Percentiles rank a stretch among this genome's conserved stretches.
Conservation (phyloP, 495 filamentous ascomycete species). For the Penicillium daleae region DNA sequence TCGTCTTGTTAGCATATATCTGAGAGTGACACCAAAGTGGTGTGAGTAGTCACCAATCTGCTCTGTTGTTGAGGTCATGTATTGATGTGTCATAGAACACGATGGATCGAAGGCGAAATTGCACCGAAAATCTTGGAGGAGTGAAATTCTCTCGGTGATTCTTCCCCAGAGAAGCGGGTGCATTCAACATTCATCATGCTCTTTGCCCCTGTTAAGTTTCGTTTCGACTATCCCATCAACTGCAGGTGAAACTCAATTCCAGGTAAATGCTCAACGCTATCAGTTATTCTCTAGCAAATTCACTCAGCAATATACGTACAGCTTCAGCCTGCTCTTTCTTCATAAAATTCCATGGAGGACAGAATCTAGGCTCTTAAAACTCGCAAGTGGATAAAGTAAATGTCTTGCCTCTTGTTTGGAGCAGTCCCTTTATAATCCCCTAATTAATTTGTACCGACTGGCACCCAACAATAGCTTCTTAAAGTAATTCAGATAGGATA, state of each 20-base stretch:
- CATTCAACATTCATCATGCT: not conserved
- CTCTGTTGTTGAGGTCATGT: not conserved
- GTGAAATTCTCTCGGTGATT: not conserved
- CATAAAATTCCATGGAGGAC: not conserved
- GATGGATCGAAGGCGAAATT: not conserved
- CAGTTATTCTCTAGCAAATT: not conserved
- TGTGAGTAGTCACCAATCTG: too few species aligned
- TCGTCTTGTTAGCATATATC: slow-evolving; percentile 5
- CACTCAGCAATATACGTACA: not conserved
- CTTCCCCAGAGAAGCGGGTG: not conserved
- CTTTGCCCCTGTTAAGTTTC: not conserved
- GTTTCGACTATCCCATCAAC: not conserved
- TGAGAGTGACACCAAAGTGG: too few species aligned
- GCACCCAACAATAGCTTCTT: too few species aligned
- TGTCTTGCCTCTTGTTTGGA: too few species aligned
- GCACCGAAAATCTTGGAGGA: not conserved
- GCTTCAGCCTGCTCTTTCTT: not conserved
- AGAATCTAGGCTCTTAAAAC: too few species aligned
- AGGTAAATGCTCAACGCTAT: not conserved
- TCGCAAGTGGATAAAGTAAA: too few species aligned
- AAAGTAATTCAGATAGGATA: too few species aligned
- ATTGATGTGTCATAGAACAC: not conserved
- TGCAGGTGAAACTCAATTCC: not conserved
- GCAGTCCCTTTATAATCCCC: too few species aligned
- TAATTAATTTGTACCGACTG: too few species aligned